Evolutionary conservation across 2,329 filamentous ascomycete species (phyloP).

Genomic region (Colletotrichum plurivorum): DNA sequence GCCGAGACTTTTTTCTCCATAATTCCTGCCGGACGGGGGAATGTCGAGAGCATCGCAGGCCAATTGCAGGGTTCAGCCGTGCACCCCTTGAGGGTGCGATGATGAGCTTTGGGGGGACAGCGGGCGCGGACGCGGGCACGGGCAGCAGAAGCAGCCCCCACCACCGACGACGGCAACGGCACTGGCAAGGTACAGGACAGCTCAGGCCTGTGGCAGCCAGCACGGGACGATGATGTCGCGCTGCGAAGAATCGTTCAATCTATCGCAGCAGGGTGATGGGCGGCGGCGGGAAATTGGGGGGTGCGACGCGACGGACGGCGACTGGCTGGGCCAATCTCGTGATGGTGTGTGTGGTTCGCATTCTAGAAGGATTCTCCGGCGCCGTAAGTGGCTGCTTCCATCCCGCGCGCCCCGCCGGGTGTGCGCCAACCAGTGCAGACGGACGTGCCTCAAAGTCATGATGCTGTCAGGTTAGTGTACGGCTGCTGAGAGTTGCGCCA

Average conservation of each 20-base stretch:
- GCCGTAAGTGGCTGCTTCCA: conserved; percentile 8
- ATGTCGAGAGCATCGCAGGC: conserved; percentile 22
- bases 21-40: conserved; percentile 22
- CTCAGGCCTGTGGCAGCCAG: not conserved
- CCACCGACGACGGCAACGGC: conserved; percentile 16
- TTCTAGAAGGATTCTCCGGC: conserved; percentile 38
- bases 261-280: conserved; percentile 8
- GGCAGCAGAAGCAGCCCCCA: not conserved
- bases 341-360: conserved; percentile 26
- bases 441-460: conserved; percentile 5
- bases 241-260: too few relatives aligned
- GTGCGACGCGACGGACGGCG: not conserved
- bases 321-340: not conserved
- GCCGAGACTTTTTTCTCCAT: conserved; percentile 38
- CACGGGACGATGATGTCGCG: too few relatives aligned
- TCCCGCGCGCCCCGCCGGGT: too few relatives aligned
- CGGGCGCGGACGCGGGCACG: conserved; percentile 2
- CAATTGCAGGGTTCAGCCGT: conserved; percentile 25
- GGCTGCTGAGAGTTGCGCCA: too few relatives aligned
- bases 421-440: too few relatives aligned
- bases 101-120: not conserved
- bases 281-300: conserved; percentile 17
- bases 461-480: not conserved
- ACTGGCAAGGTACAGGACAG: not conserved
- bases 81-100: conserved; percentile 24